Evolutionary conservation across 768 basidiomycete species (phyloP).

Genomic region (Termitomyces sp.): DNA sequence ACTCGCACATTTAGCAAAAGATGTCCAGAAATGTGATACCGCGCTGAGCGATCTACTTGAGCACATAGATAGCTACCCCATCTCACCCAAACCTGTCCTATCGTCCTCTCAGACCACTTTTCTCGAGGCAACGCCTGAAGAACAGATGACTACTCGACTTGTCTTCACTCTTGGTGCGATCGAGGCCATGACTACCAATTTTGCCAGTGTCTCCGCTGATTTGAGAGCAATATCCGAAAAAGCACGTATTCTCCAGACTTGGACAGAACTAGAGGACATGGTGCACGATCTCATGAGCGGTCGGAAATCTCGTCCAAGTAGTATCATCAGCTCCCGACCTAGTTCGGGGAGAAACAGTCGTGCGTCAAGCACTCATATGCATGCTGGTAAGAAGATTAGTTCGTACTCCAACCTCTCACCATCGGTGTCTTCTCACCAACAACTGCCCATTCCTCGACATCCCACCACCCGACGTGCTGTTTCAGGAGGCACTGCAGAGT

Average conservation of each 20-base stretch:
- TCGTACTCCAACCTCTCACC: slow-evolving; percentile 36
- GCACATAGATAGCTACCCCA: slow-evolving; percentile 81
- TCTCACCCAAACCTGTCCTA: slow-evolving; percentile 43
- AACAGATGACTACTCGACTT: slow-evolving; percentile 60
- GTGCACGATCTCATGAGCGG: slow-evolving; percentile 58
- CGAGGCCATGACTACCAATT: slow-evolving; percentile 37
- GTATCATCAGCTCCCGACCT: slow-evolving; percentile 54
- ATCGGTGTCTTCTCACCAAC: slow-evolving; percentile 31
- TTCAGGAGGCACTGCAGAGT: slow-evolving; percentile 38
- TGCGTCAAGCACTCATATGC: slow-evolving; percentile 30
- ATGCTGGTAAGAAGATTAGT: slow-evolving; percentile 23
- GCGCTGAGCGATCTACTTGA: slow-evolving; percentile 81
- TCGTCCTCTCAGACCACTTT: slow-evolving; percentile 44
- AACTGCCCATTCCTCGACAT: slow-evolving; percentile 42
- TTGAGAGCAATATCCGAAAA: slow-evolving; percentile 54
- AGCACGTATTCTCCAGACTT: slow-evolving; percentile 70
- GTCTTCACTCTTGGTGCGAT: slow-evolving; percentile 55
- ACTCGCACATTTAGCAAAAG: slow-evolving; percentile 48
- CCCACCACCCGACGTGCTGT: slow-evolving; percentile 41
- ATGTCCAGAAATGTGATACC: slow-evolving; percentile 57
- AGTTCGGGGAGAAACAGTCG: slow-evolving; percentile 57
- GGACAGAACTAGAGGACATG: slow-evolving; percentile 81
- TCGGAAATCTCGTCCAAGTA: slow-evolving; percentile 59
- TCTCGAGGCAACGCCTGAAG: slow-evolving; percentile 47
- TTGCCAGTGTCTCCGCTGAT: slow-evolving; percentile 48